A percentile compares a stretch with the other conserved stretches of the same genome.
phyloP scores from a whole-genome alignment of 2,329 filamentous ascomycete genomes.

The Raffaelea ambrosiae region DNA sequence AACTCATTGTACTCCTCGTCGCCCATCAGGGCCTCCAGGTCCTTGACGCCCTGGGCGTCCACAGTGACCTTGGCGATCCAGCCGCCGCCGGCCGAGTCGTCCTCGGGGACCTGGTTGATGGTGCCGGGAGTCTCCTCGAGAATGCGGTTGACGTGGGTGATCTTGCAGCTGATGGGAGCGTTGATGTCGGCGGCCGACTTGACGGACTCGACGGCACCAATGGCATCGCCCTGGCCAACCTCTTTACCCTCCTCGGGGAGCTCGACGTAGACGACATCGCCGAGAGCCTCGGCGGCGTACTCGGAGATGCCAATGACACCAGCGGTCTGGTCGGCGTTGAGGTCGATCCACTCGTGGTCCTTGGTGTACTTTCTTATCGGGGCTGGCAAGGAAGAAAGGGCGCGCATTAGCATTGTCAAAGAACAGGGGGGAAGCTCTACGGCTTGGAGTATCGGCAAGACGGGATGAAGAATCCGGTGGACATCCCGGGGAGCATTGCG shows the following conservation, averaged over 20 bases:
- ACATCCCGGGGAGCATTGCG: too few relatives aligned
- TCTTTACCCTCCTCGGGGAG: slow-evolving; percentile 65
- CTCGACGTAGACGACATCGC: slow-evolving; percentile 96
- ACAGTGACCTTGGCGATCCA: slow-evolving; percentile 91
- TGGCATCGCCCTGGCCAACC: slow-evolving; percentile 67
- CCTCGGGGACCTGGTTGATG: slow-evolving; percentile 87
- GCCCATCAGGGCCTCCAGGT: slow-evolving; percentile 71
- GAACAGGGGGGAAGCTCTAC: too few relatives aligned
- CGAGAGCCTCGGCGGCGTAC: slow-evolving; percentile 86
- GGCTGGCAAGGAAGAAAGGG: not conserved
- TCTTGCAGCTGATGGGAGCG: slow-evolving; percentile 70
- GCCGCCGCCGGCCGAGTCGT: slow-evolving; percentile 62
- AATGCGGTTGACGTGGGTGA: slow-evolving; percentile 62
- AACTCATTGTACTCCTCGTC: slow-evolving; percentile 69
- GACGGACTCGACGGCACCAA: slow-evolving; percentile 95
- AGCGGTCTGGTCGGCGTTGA: slow-evolving; percentile 72
- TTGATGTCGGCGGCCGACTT: slow-evolving; percentile 98
- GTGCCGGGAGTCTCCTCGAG: slow-evolving; percentile 79
- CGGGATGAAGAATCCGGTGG: too few relatives aligned
- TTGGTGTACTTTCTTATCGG: slow-evolving; percentile 81
- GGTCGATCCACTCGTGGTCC: slow-evolving; percentile 97
- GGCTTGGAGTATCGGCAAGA: too few relatives aligned
- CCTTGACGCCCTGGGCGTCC: slow-evolving; percentile 52
- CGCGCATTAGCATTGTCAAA: slow-evolving; percentile 2
- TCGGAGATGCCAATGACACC: slow-evolving; percentile 78